phyloP scores from a whole-genome alignment of 2,329 filamentous ascomycete species.

The Talaromyces islandicus region DNA sequence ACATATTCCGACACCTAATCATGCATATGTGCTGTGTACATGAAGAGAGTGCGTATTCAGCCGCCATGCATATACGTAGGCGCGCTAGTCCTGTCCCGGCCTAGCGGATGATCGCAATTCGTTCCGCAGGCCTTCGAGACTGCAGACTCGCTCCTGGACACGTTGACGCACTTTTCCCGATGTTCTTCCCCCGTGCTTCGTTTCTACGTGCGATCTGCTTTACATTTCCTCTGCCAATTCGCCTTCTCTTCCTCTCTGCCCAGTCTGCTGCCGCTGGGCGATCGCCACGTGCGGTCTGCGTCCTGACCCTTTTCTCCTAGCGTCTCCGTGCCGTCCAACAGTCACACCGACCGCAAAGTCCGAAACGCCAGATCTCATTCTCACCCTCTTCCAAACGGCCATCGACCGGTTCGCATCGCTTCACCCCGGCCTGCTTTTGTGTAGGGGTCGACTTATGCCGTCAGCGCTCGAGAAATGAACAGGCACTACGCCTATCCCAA shows the following conservation, averaged over 20 bases:
- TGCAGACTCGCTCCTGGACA: background rate
- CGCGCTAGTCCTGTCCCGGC: background rate
- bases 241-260: background rate
- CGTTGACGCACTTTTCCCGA: background rate
- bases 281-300: background rate
- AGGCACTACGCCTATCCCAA: constrained; percentile 81
- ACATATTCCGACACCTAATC: no score
- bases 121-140: background rate
- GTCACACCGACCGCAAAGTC: background rate
- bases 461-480: constrained; percentile 61
- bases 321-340: background rate
- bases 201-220: background rate
- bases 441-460: constrained; percentile 23
- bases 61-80: background rate
- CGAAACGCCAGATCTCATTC: background rate
- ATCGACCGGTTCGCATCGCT: background rate
- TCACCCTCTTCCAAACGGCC: background rate
- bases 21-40: no score
- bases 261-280: background rate
- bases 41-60: no score
- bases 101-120: background rate
- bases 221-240: background rate
- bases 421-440: background rate
- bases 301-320: background rate
- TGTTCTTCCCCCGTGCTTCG: background rate